These are phyloP conservation scores for Yamadazyma oceani DNA, from an alignment of 1,139 yeast species.

Conservation along the genomic window DNA sequence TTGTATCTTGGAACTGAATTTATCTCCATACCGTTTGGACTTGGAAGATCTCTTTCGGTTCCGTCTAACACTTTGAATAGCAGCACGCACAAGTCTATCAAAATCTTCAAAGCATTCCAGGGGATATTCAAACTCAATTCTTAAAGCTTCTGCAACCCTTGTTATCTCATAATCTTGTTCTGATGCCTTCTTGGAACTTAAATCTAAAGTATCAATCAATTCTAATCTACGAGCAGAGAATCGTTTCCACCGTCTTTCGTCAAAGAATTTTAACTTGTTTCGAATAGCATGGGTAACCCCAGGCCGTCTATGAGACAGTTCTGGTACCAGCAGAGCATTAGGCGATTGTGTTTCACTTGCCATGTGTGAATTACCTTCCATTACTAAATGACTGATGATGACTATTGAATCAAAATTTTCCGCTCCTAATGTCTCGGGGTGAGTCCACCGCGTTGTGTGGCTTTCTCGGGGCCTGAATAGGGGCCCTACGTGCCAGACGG, in stretches of 20 bases:
- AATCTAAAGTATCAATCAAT: slow-evolving; percentile 75
- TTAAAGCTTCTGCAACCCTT: slow-evolving; percentile 70
- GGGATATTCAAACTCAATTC: slow-evolving; percentile 75
- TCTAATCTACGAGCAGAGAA: slow-evolving; percentile 87
- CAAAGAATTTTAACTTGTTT: slow-evolving; percentile 67
- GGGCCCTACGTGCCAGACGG: too few relatives aligned
- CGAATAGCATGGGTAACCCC: slow-evolving; percentile 85
- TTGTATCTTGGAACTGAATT: slow-evolving; percentile 8
- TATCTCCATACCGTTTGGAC: slow-evolving; percentile 18
- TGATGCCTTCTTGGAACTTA: slow-evolving; percentile 80
- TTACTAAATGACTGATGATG: neutral
- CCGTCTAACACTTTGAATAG: slow-evolving; percentile 66
- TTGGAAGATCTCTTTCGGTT: slow-evolving; percentile 45
- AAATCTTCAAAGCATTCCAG: slow-evolving; percentile 63
- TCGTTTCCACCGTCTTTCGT: slow-evolving; percentile 83
- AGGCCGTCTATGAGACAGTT: slow-evolving; percentile 12
- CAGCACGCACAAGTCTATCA: slow-evolving; percentile 88
- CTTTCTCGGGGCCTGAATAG: slow-evolving; percentile 3
- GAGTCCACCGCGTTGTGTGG: slow-evolving; percentile 10
- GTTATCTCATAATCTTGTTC: slow-evolving; percentile 85
- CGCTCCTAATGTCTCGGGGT: neutral
- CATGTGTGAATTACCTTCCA: too few relatives aligned
- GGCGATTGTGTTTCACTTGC: neutral
- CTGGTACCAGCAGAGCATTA: too few relatives aligned
- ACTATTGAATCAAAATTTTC: neutral